These are phyloP conservation scores for Oryza brachyantha DNA, from an alignment of 176 grass and related monocot genomes.

Conservation along the genomic window DNA sequence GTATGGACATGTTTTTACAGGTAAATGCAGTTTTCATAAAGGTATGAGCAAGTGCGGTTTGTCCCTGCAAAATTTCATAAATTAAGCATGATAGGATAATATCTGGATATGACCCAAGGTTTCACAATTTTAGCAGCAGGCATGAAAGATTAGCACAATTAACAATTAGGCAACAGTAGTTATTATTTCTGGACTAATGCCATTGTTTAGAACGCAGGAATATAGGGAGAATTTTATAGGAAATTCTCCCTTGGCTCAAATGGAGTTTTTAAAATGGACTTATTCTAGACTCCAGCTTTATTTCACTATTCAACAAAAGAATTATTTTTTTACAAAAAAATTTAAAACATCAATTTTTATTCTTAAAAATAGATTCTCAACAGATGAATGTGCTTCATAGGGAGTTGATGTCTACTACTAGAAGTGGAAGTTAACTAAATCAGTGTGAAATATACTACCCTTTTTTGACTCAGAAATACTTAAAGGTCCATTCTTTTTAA, in stretches of 20 bases:
- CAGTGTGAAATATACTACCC: not conserved
- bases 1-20: not conserved
- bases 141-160: not conserved
- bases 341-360: not conserved
- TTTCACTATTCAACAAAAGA: not conserved
- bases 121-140: not conserved
- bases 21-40: not conserved
- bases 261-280: not conserved
- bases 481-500: conserved; percentile 11
- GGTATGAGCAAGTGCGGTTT: not conserved
- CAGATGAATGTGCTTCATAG: not conserved
- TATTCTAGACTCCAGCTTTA: not conserved
- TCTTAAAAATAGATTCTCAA: not conserved
- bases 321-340: too few species aligned
- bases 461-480: not conserved
- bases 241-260: not conserved
- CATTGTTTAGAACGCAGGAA: not conserved
- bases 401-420: not conserved
- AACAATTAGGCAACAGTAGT: not conserved
- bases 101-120: not conserved
- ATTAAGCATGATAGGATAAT: not conserved
- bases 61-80: not conserved
- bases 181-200: not conserved
- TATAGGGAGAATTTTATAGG: not conserved
- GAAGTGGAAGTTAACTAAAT: not conserved